These are phyloP conservation scores for Coniochaeta sp. DNA, from an alignment of 2,329 filamentous ascomycete genomes.

Conservation along the genomic window DNA sequence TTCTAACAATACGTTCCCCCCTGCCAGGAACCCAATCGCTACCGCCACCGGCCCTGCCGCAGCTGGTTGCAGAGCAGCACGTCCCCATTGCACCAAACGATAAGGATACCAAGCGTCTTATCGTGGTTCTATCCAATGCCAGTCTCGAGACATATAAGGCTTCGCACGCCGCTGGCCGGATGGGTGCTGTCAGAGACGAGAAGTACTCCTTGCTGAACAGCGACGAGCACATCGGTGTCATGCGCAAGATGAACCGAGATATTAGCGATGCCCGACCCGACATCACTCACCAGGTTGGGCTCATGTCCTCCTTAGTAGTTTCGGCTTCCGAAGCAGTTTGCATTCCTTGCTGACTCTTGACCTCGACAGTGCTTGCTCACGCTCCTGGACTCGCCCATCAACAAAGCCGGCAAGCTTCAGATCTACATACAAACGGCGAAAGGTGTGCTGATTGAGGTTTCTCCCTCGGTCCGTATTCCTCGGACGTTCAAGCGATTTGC, in stretches of 20 bases:
- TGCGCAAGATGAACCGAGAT: conserved; percentile 99
- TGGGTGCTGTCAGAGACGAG: conserved; percentile 67
- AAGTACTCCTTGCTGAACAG: conserved; percentile 98
- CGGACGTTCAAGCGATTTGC: conserved; percentile 99
- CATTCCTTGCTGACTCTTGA: conserved; percentile 35
- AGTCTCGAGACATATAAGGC: conserved; percentile 97
- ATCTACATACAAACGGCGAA: conserved; percentile 99
- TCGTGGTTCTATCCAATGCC: conserved; percentile 94
- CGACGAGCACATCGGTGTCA: conserved; percentile 97
- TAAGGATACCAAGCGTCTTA: conserved; percentile 84
- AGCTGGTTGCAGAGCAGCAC: conserved; percentile 89
- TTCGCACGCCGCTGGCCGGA: conserved; percentile 60
- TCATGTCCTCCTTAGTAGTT: neutral
- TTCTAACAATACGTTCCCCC: conserved; percentile 10
- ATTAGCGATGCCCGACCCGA: conserved; percentile 97
- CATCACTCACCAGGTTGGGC: conserved; percentile 87
- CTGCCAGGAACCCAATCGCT: conserved; percentile 83
- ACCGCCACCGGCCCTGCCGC: conserved; percentile 82
- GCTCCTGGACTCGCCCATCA: conserved; percentile 93
- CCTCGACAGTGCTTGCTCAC: conserved; percentile 79
- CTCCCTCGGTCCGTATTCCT: conserved; percentile 94
- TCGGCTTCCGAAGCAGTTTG: conserved; percentile 15
- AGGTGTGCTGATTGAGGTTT: conserved; percentile 95
- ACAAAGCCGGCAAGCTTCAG: conserved; percentile 95
- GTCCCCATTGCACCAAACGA: conserved; percentile 75